These are phyloP conservation scores for Tuber magnatum DNA, from an alignment of 495 filamentous ascomycete species.

Conservation along the genomic window DNA sequence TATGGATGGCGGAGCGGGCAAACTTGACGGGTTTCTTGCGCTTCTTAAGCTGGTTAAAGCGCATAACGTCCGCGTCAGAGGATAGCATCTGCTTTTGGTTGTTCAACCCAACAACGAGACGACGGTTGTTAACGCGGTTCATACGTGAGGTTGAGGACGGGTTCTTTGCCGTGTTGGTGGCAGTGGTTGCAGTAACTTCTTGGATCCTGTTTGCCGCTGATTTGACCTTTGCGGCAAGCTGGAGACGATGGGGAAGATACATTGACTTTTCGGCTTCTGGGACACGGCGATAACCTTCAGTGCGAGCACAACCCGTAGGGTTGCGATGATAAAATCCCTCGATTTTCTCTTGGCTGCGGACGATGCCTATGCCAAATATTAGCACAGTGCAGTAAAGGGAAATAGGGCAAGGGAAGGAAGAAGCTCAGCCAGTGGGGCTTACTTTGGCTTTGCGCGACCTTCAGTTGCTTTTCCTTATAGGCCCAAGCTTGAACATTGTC, in stretches of 20 bases:
- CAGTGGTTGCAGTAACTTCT: conserved; percentile 20
- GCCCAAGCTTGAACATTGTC: conserved; percentile 70
- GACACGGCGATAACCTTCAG: conserved; percentile 89
- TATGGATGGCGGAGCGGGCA: conserved; percentile 94
- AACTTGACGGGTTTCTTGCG: conserved; percentile 99
- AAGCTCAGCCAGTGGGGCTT: conserved; percentile 30
- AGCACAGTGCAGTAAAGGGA: conserved; percentile 24
- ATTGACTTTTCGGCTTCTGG: conserved; percentile 94
- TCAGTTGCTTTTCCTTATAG: conserved; percentile 84
- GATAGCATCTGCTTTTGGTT: conserved; percentile 82
- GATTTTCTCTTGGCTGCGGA: conserved; percentile 54
- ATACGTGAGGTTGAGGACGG: conserved; percentile 61
- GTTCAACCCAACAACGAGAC: conserved; percentile 86
- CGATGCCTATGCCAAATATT: conserved; percentile 44
- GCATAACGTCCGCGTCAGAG: conserved; percentile 77
- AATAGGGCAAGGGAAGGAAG: conserved; percentile 13
- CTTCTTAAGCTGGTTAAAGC: conserved; percentile 99
- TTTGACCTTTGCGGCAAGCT: conserved; percentile 71
- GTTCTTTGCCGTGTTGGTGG: conserved; percentile 27
- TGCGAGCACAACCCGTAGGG: conserved; percentile 71
- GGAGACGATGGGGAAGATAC: conserved; percentile 94
- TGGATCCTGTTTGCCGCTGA: conserved; percentile 60
- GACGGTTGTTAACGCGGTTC: conserved; percentile 89
- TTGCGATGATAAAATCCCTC: conserved; percentile 90
- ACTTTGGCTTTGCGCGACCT: conserved; percentile 52